Evolutionary conservation across 2,329 filamentous ascomycete genomes (phyloP), one percentile per base, ranked within the genome.

Genomic region (Akanthomyces muscarius): DNA sequence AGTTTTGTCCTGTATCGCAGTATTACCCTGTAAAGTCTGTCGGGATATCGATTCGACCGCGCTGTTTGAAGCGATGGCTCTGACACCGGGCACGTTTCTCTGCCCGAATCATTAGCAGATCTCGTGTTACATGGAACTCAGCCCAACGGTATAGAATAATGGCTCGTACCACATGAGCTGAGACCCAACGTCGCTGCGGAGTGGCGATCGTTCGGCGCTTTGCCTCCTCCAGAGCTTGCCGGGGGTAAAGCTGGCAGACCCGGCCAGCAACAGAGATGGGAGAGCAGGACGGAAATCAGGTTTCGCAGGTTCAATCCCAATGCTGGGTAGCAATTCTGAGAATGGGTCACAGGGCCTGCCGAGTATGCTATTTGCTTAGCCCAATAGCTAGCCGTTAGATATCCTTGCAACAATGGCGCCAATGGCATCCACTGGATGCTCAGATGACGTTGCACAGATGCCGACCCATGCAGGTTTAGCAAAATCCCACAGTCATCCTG

Each of bases 371-470:
- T 13, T 33, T 33, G 13, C 5, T 41, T 61, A 61, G 58, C 48
- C 23, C 23, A 4, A 18, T 61, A 53, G 48, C 23, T 44, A 25
- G 38, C 48, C 48, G 58, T 53, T 30, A 4, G 10, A 30, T 53
- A 61, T 61, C 58, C 58, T 61, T 61, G 58, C 58, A 44, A 36
- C 23, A 13, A 50, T 45, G 58, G 38, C 25, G 36, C 38, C 23
- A 53, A 53, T 45, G 38, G 23, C 48, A 45, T 25, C 48, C 58
- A 61, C 58, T 51, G 58, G 10, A 41, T 28, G 23, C 48, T 28
- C 41, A 58, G 36, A 45, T 61, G 58, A 36, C 38, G 48, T 61
- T 50, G 48, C 25, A 61, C 38, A 53, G 58, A 52, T 61, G 48
- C 36, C 47, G 16, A 23, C 58, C 38, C 58, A 52, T 61, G 58